These are phyloP conservation scores for Kazachstania sp. DNA, from an alignment of 1,139 yeast genomes.

Conservation along the genomic window DNA sequence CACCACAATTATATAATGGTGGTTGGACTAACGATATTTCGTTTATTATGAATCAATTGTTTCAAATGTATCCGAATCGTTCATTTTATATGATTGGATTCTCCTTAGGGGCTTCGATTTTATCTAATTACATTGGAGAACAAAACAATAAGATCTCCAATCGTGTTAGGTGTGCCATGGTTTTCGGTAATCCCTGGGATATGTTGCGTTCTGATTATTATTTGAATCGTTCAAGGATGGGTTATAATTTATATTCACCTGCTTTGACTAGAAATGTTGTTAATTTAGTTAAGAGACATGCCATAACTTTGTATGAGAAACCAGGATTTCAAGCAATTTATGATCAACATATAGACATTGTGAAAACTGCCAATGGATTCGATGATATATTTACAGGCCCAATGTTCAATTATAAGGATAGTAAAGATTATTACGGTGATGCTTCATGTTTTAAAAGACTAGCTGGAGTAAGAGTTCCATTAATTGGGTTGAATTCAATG, in stretches of 20 bases:
- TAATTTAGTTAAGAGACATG: conserved; percentile 39
- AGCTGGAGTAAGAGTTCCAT: conserved; percentile 45
- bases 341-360: conserved; percentile 10
- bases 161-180: conserved; percentile 40
- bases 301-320: conserved; percentile 32
- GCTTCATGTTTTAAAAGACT: conserved; percentile 48
- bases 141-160: conserved; percentile 34
- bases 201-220: conserved; percentile 40
- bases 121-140: conserved; percentile 49
- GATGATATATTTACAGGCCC: conserved; percentile 48
- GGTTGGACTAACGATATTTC: conserved; percentile 52
- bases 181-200: conserved; percentile 53
- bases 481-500: conserved; percentile 40
- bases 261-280: conserved; percentile 45
- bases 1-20: conserved; percentile 53
- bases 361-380: conserved; percentile 36
- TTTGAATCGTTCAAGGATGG: conserved; percentile 37
- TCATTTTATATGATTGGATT: conserved; percentile 46
- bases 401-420: conserved; percentile 46
- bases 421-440: conserved; percentile 45
- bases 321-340: conserved; percentile 13
- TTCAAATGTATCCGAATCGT: conserved; percentile 36
- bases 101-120: conserved; percentile 50
- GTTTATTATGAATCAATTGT: conserved; percentile 3
- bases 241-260: conserved; percentile 44